Evolutionary conservation across 139 green algal genomes (phyloP).

Genomic region (Spirogloea muscicola): DNA sequence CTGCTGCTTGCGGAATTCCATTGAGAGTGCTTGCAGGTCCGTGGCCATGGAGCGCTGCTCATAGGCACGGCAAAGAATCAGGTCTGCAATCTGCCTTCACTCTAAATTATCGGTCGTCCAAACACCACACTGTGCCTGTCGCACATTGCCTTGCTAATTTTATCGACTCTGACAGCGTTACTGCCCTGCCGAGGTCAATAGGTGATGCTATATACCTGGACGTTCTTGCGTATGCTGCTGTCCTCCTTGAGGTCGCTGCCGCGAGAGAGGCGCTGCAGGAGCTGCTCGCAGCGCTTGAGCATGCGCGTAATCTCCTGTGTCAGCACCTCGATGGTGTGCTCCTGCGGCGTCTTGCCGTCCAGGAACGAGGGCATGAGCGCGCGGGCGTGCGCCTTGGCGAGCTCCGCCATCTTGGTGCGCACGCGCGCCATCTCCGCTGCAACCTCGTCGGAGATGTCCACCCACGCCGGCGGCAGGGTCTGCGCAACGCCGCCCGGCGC

Average conservation of each 20-base stretch:
- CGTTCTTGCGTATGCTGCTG: constrained; percentile 42
- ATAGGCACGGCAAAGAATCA: neutral
- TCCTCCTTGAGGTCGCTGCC: constrained; percentile 6
- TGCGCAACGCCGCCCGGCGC: neutral
- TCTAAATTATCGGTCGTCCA: neutral
- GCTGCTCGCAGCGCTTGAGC: constrained; percentile 47
- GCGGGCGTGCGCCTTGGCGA: constrained; percentile 44
- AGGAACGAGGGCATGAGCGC: constrained; percentile 54
- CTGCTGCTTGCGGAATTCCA: constrained; percentile 52
- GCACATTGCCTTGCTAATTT: neutral
- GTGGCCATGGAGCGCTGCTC: constrained; percentile 45
- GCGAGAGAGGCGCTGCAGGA: constrained; percentile 25
- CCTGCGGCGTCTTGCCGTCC: constrained; percentile 36
- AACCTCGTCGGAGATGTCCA: constrained; percentile 41
- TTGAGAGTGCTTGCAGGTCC: constrained; percentile 50
- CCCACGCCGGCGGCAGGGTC: constrained; percentile 41
- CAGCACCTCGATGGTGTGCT: constrained; percentile 48
- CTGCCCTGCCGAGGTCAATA: no score
- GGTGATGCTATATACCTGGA: constrained; percentile 25
- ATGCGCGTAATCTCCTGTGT: constrained; percentile 47
- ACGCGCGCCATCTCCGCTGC: constrained; percentile 31
- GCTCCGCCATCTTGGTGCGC: constrained; percentile 48
- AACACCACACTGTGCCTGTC: neutral
- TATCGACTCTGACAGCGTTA: neutral
- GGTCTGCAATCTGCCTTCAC: neutral